Conservation (phyloP, 805 yeast genomes). For the Candida argentea region DNA sequence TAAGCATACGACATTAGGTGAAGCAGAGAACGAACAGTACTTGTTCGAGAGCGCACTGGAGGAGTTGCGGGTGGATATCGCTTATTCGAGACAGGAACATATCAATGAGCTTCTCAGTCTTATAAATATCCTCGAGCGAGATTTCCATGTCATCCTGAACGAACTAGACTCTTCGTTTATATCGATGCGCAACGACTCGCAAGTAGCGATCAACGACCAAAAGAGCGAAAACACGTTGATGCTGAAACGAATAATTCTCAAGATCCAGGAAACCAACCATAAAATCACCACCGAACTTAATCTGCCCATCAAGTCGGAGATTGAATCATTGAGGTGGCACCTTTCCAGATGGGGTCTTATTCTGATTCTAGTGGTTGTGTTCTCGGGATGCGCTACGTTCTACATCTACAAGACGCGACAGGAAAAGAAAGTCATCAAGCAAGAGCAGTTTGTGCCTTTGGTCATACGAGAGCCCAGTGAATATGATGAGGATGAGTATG, state of each 20-base stretch:
- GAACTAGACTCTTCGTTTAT: conserved; percentile 57
- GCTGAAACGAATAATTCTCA: conserved; percentile 55
- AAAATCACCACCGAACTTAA: conserved; percentile 74
- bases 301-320: conserved; percentile 75
- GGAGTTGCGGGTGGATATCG: conserved; percentile 72
- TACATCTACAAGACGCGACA: conserved; percentile 31
- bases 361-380: conserved; percentile 59
- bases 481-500: conserved; percentile 44
- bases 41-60: conserved; percentile 88
- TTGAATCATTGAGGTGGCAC: conserved; percentile 88
- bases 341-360: conserved; percentile 81
- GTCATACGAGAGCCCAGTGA: conserved; percentile 38
- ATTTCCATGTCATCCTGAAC: conserved; percentile 63
- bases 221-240: conserved; percentile 73
- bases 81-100: conserved; percentile 60
- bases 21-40: conserved; percentile 79
- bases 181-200: conserved; percentile 58
- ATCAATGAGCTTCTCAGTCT: conserved; percentile 57
- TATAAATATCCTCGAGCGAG: conserved; percentile 61
- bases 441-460: conserved; percentile 32
- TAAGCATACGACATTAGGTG: conserved; percentile 46
- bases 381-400: conserved; percentile 41
- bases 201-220: conserved; percentile 78
- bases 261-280: conserved; percentile 74
- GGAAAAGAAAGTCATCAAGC: conserved; percentile 12